phyloP scores from a whole-genome alignment of 805 yeast species.

The Metschnikowia lachancei region DNA sequence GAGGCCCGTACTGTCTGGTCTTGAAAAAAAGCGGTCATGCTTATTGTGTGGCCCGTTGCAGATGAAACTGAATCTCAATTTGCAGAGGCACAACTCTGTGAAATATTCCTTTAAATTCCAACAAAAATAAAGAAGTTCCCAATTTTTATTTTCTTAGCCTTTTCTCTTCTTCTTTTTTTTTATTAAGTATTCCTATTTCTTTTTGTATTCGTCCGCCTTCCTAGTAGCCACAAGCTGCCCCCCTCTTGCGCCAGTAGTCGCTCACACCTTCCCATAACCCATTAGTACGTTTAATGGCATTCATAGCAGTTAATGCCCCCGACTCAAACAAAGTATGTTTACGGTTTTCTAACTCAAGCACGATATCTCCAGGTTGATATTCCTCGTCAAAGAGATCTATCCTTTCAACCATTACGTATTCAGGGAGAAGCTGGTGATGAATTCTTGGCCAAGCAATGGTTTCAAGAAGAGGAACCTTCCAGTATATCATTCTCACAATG shows the following conservation, averaged over 20 bases:
- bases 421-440: slow-evolving; percentile 89
- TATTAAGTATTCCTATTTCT: too few relatives aligned
- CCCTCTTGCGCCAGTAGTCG: slow-evolving; percentile 88
- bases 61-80: too few relatives aligned
- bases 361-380: slow-evolving; percentile 31
- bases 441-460: slow-evolving; percentile 76
- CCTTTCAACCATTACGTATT: slow-evolving; percentile 58
- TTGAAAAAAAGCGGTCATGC: too few relatives aligned
- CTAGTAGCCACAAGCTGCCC: slow-evolving; percentile 65
- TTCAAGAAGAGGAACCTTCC: slow-evolving; percentile 57
- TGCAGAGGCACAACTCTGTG: too few relatives aligned
- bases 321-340: slow-evolving; percentile 31
- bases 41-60: too few relatives aligned
- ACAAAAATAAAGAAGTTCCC: too few relatives aligned
- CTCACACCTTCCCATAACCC: slow-evolving; percentile 67
- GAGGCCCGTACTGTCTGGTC: too few relatives aligned
- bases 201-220: not conserved
- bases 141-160: too few relatives aligned
- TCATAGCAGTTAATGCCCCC: slow-evolving; percentile 43
- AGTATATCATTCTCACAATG: slow-evolving; percentile 61
- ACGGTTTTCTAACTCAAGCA: slow-evolving; percentile 37
- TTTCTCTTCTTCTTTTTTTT: too few relatives aligned
- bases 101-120: too few relatives aligned
- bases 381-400: slow-evolving; percentile 40
- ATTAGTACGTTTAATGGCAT: slow-evolving; percentile 43